Conservation (phyloP, 768 basidiomycete species). For the Amanita rimosa region DNA sequence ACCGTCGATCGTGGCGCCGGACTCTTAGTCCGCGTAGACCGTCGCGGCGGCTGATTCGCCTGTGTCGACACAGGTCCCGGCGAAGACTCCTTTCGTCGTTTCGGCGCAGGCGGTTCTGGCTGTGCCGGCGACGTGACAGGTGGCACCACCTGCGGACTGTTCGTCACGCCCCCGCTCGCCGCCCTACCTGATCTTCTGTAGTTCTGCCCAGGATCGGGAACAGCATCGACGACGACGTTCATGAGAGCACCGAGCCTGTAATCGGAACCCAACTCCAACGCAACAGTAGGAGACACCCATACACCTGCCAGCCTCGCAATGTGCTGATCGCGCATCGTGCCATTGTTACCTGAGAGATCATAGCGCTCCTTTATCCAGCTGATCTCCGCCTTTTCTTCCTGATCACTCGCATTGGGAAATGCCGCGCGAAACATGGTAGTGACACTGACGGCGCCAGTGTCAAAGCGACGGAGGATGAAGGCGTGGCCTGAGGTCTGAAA, state of each 20-base stretch:
- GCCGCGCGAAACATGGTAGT: slow-evolving; percentile 97
- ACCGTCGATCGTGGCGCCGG: slow-evolving; percentile 24
- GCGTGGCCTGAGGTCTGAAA: slow-evolving; percentile 69
- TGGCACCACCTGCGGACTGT: slow-evolving; percentile 18
- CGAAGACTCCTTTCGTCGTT: slow-evolving; percentile 58
- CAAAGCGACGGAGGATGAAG: slow-evolving; percentile 88
- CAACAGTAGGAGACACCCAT: slow-evolving; percentile 66
- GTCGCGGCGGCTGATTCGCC: slow-evolving; percentile 13
- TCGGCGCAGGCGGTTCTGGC: slow-evolving; percentile 34
- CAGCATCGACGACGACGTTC: slow-evolving; percentile 53
- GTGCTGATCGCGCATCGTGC: slow-evolving; percentile 43
- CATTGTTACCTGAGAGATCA: slow-evolving; percentile 72
- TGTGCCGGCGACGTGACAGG: slow-evolving; percentile 31
- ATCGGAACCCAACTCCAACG: slow-evolving; percentile 51
- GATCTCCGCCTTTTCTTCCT: slow-evolving; percentile 69
- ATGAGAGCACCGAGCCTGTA: slow-evolving; percentile 59
- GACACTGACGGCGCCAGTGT: slow-evolving; percentile 84
- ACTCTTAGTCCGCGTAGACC: slow-evolving; percentile 31
- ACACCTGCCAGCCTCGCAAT: slow-evolving; percentile 79
- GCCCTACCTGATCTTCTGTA: slow-evolving; percentile 64
- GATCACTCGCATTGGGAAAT: slow-evolving; percentile 71
- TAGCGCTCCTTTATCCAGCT: slow-evolving; percentile 75
- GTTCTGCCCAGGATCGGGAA: slow-evolving; percentile 64
- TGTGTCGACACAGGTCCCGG: slow-evolving; percentile 21
- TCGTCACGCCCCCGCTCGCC: slow-evolving; percentile 16